Evolutionary conservation across 176 grass and related monocot species (phyloP).

Genomic region (Carex scoparia): DNA sequence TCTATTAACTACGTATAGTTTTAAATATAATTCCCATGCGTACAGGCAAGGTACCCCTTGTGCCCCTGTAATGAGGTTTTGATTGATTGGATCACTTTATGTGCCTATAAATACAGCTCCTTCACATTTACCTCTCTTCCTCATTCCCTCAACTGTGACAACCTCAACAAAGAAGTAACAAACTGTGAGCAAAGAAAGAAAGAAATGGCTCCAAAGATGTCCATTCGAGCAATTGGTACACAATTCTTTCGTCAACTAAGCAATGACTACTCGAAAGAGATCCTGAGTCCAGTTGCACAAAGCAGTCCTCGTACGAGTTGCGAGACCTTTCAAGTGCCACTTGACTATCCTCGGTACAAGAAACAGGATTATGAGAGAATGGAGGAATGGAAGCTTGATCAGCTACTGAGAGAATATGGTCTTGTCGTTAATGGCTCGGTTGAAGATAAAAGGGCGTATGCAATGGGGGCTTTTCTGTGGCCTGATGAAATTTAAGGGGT

Average conservation of each 20-base stretch:
- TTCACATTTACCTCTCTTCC: neutral
- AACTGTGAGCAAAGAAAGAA: neutral
- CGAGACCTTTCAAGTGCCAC: slow-evolving; percentile 32
- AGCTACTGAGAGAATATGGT: slow-evolving; percentile 33
- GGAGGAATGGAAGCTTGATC: slow-evolving; percentile 38
- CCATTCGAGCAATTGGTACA: slow-evolving; percentile 3
- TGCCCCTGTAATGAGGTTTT: neutral
- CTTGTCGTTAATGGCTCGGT: slow-evolving; percentile 23
- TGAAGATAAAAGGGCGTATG: slow-evolving; percentile 33
- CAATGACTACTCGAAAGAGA: slow-evolving; percentile 14
- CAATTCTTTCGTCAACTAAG: slow-evolving; percentile 4
- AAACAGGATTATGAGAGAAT: slow-evolving; percentile 30
- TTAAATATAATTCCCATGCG: neutral
- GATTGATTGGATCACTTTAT: neutral
- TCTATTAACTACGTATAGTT: neutral
- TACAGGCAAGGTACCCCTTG: neutral
- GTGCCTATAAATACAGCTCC: slow-evolving; percentile 11
- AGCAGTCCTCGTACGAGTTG: slow-evolving; percentile 22
- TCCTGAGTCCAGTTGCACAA: neutral
- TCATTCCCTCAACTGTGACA: neutral
- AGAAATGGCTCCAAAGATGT: slow-evolving; percentile 12
- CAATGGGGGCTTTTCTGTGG: slow-evolving; percentile 35
- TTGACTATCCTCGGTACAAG: slow-evolving; percentile 36
- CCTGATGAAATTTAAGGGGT: slow-evolving; percentile 25
- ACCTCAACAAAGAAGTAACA: neutral